Evolutionary conservation across 1,139 yeast species (phyloP).

Genomic region (Pichia sp.): DNA sequence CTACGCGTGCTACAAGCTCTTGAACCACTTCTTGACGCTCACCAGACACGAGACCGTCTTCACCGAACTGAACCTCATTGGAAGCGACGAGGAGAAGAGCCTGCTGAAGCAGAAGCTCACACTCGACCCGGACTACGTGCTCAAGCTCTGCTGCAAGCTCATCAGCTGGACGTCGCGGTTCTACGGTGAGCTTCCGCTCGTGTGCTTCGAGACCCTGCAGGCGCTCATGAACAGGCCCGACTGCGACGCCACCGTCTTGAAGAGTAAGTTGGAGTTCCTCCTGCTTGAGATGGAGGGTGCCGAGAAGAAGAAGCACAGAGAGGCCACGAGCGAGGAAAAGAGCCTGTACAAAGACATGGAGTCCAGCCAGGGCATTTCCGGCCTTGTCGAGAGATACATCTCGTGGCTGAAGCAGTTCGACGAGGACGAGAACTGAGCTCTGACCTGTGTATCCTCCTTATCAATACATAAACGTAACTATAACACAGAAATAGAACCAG

Average conservation of each 20-base stretch:
- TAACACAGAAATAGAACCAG: neutral
- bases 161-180: constrained; percentile 32
- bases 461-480: no score
- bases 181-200: constrained; percentile 32
- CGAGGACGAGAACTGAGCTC: neutral
- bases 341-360: constrained; percentile 14
- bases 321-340: constrained; percentile 9
- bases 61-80: constrained; percentile 17
- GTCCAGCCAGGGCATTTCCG: constrained; percentile 19
- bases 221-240: constrained; percentile 21
- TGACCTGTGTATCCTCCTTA: neutral
- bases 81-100: neutral
- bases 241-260: constrained; percentile 20
- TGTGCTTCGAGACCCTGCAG: constrained; percentile 23
- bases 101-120: constrained; percentile 7
- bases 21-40: constrained; percentile 28
- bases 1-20: constrained; percentile 38
- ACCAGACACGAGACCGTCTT: constrained; percentile 20
- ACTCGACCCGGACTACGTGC: constrained; percentile 24
- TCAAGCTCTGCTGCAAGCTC: constrained; percentile 26
- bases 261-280: constrained; percentile 26
- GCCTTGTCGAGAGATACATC: constrained; percentile 27
- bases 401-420: constrained; percentile 32
- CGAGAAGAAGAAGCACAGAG: constrained; percentile 2
- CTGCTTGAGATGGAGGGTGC: constrained; percentile 17